phyloP scores from a whole-genome alignment of 2,329 filamentous ascomycete species.

The Colletotrichum viniferum region DNA sequence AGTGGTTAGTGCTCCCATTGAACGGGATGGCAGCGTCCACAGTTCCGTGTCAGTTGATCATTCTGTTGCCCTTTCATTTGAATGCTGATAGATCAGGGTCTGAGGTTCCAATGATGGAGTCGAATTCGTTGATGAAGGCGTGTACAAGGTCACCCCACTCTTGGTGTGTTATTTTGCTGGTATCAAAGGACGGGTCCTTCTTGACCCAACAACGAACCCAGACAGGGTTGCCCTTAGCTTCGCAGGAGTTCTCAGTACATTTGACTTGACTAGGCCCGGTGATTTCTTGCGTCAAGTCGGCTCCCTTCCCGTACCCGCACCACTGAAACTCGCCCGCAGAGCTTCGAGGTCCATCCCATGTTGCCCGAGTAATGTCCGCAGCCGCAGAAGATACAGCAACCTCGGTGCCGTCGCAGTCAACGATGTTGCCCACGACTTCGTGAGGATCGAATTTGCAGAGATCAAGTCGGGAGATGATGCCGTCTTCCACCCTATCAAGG shows the following conservation, averaged over 20 bases:
- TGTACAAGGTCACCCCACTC: conserved; percentile 16
- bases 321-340: background rate
- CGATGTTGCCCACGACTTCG: background rate
- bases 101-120: conserved; percentile 27
- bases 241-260: background rate
- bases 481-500: conserved; percentile 50
- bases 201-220: background rate
- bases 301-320: background rate
- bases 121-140: conserved; percentile 21
- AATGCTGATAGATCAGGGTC: conserved; percentile 33
- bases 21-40: conserved; percentile 40
- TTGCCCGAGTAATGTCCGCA: conserved; percentile 2
- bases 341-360: conserved; percentile 11
- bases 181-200: background rate
- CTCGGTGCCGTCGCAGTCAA: conserved; percentile 28
- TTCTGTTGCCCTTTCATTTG: conserved; percentile 38
- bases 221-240: background rate
- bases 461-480: conserved; percentile 37
- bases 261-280: conserved; percentile 27
- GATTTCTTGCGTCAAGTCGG: conserved; percentile 21
- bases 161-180: background rate
- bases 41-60: conserved; percentile 44
- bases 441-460: conserved; percentile 16
- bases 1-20: conserved; percentile 33
- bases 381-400: background rate